Evolutionary conservation across 345 rosid species (phyloP).

Genomic region (Salix caprea): DNA sequence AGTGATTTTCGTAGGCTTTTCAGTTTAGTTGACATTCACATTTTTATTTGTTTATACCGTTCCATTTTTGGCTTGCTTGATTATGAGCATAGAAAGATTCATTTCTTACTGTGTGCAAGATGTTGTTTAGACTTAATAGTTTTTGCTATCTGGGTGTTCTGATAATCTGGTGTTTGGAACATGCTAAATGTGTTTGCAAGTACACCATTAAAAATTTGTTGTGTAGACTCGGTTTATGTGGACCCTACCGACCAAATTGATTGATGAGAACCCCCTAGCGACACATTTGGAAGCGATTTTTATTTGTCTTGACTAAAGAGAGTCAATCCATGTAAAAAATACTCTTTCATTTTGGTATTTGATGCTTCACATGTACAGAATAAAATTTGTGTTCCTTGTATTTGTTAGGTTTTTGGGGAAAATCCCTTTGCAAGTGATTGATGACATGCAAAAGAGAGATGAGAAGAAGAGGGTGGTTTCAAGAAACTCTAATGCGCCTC

Average conservation of each 20-base stretch:
- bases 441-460: constrained; percentile 4
- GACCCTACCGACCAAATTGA: background rate
- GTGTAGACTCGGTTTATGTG: background rate
- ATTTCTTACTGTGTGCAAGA: background rate
- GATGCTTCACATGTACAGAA: background rate
- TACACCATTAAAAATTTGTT: background rate
- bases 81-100: background rate
- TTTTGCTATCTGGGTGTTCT: background rate
- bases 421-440: constrained; percentile 9
- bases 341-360: background rate
- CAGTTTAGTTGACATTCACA: background rate
- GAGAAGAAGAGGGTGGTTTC: constrained; percentile 4
- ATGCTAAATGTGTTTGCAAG: no score
- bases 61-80: background rate
- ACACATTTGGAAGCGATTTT: no score
- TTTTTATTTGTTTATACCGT: background rate
- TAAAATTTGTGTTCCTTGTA: background rate
- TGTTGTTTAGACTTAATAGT: no score
- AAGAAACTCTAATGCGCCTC: background rate
- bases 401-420: constrained; percentile 11
- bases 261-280: background rate
- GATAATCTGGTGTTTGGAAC: no score
- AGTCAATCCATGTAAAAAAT: background rate
- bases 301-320: background rate
- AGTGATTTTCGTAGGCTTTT: background rate